phyloP scores from a whole-genome alignment of 148 eudicot species.

The Polygonum aviculare region DNA sequence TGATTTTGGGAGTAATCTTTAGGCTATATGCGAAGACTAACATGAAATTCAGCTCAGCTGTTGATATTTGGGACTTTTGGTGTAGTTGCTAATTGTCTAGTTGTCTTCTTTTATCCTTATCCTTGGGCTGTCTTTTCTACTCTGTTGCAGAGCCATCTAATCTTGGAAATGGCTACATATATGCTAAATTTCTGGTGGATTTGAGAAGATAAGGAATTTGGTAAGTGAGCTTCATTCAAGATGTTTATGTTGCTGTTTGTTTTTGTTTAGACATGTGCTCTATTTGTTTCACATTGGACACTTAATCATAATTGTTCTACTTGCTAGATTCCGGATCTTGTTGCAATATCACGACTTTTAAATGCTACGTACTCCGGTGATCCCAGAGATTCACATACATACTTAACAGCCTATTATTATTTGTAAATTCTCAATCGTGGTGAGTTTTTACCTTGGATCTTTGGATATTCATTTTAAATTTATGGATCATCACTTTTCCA shows the following conservation, averaged over 20 bases:
- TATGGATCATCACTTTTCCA: not conserved
- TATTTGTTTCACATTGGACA: not conserved
- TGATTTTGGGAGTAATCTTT: too few relatives aligned
- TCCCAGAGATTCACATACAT: constrained; percentile 48
- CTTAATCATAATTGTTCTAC: constrained; percentile 13
- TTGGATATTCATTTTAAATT: not conserved
- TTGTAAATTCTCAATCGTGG: constrained; percentile 41
- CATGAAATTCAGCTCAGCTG: too few relatives aligned
- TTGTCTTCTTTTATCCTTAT: not conserved
- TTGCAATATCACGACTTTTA: constrained; percentile 71
- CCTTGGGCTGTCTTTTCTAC: constrained; percentile 2
- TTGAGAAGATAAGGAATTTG: constrained; percentile 76
- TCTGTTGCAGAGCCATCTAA: constrained; percentile 52
- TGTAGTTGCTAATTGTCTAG: too few relatives aligned
- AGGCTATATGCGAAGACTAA: too few relatives aligned
- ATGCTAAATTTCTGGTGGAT: constrained; percentile 92
- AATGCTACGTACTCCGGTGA: constrained; percentile 95
- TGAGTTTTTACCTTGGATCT: constrained; percentile 15
- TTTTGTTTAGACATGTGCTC: not conserved
- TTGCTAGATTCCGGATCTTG: constrained; percentile 90
- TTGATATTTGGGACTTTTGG: too few relatives aligned
- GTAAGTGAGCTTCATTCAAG: constrained; percentile 34
- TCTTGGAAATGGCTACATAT: constrained; percentile 72
- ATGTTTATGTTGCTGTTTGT: not conserved
- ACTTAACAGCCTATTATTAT: constrained; percentile 31